Evolutionary conservation across 495 filamentous ascomycete genomes (phyloP).

Genomic region (Penicillium robsamsonii): DNA sequence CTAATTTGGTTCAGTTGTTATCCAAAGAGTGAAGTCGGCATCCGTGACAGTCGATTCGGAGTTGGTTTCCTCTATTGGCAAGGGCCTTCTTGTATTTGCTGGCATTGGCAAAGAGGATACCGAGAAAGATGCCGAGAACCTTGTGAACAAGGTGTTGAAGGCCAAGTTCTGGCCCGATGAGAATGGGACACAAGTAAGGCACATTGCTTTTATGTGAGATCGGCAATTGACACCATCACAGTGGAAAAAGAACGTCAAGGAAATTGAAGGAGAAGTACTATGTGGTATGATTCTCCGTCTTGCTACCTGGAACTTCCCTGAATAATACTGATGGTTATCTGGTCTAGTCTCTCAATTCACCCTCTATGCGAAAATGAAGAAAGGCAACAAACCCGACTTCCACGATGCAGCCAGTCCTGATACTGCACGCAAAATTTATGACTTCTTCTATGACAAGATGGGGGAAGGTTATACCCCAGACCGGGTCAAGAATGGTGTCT

Average conservation of each 20-base stretch:
- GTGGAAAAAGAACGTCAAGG: conserved; percentile 87
- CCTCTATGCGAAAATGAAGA: conserved; percentile 84
- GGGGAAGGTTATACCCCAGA: conserved; percentile 68
- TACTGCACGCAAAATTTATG: conserved; percentile 77
- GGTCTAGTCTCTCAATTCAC: conserved; percentile 94
- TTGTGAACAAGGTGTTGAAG: conserved; percentile 85
- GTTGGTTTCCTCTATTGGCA: conserved; percentile 83
- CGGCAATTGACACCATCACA: conserved; percentile 32
- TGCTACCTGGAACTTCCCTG: not conserved
- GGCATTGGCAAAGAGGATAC: conserved; percentile 90
- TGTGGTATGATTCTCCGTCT: conserved; percentile 60
- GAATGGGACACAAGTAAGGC: conserved; percentile 31
- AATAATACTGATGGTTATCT: not conserved
- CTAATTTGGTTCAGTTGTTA: conserved; percentile 60
- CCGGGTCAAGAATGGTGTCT: conserved; percentile 89
- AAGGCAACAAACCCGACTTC: conserved; percentile 93
- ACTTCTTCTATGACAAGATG: conserved; percentile 75
- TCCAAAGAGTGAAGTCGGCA: conserved; percentile 93
- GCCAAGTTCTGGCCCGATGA: conserved; percentile 84
- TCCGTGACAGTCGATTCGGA: conserved; percentile 97
- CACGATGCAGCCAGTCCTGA: conserved; percentile 79
- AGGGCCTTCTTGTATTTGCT: conserved; percentile 86
- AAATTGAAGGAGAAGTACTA: conserved; percentile 85
- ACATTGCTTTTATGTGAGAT: not conserved
- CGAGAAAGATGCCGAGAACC: conserved; percentile 76